A percentile compares a stretch with the other conserved stretches of the same genome.
Conservation (phyloP, 495 filamentous ascomycete genomes). For the Copromyces sp. region DNA sequence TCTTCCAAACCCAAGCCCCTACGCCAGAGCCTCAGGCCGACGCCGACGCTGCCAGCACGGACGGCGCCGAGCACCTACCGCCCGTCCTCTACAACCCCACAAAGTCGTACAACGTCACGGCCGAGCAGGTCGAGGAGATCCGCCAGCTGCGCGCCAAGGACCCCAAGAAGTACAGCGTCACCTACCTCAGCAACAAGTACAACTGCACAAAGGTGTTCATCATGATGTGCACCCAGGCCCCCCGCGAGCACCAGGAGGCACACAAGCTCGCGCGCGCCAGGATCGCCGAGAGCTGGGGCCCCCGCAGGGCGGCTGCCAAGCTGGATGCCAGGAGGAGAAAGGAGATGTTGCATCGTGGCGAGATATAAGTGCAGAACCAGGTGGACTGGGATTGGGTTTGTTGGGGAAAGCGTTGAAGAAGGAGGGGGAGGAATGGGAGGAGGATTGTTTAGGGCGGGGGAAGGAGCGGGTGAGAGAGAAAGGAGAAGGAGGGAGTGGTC, state of each 20-base stretch:
- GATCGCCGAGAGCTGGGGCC: constrained; percentile 63
- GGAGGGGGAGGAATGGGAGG: not conserved
- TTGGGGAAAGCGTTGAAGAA: constrained; percentile 1
- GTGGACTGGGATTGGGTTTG: not conserved
- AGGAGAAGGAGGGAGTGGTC: not conserved
- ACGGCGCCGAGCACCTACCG: constrained; percentile 2
- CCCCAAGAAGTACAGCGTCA: constrained; percentile 62
- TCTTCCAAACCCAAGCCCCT: constrained; percentile 13
- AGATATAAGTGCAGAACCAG: constrained; percentile 25
- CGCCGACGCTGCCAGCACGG: constrained; percentile 1
- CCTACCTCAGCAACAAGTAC: constrained; percentile 59
- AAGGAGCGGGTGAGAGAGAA: not conserved
- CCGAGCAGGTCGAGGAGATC: constrained; percentile 69
- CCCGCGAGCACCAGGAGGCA: constrained; percentile 28
- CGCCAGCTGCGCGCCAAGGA: constrained; percentile 55
- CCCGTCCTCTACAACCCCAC: not conserved
- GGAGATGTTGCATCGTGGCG: constrained; percentile 44
- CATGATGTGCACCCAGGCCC: constrained; percentile 38
- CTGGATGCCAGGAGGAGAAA: constrained; percentile 63
- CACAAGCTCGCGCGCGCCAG: constrained; percentile 38
- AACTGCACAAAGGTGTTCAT: constrained; percentile 71
- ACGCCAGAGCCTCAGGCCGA: not conserved
- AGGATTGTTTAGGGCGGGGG: not conserved
- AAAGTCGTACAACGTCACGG: constrained; percentile 58
- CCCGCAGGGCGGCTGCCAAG: constrained; percentile 55